Conservation (phyloP, 495 filamentous ascomycete species). For the Annulohypoxylon bovei region DNA sequence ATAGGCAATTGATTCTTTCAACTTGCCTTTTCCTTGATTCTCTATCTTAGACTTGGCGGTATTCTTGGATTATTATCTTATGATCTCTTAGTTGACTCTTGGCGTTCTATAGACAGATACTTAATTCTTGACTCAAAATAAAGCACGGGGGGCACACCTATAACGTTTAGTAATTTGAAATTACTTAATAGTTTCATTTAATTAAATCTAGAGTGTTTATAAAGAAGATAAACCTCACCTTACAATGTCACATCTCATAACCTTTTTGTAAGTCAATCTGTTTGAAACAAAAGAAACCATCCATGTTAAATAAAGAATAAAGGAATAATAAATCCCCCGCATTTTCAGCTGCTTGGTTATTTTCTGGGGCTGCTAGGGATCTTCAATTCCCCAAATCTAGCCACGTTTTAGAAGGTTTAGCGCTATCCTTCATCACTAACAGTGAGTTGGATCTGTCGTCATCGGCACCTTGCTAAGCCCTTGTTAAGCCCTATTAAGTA, state of each 20-base stretch:
- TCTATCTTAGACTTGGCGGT: conserved; percentile 8
- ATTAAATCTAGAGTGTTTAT: not conserved
- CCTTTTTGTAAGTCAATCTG: not conserved
- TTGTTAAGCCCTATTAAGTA: not conserved
- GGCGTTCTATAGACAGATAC: not conserved
- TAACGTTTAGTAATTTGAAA: not conserved
- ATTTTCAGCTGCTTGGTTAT: conserved; percentile 4
- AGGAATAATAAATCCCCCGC: not conserved
- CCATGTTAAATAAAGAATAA: not conserved
- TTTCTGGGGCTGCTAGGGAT: not conserved
- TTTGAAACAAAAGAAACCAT: not conserved
- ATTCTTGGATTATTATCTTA: not conserved
- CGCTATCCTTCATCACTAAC: not conserved
- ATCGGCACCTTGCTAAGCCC: not conserved
- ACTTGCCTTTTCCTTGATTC: conserved; percentile 2
- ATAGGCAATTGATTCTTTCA: not conserved
- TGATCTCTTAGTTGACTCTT: conserved; percentile 16
- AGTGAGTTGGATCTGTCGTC: not conserved
- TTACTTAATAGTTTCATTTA: not conserved
- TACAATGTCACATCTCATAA: not conserved
- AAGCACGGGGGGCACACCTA: not conserved
- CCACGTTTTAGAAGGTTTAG: conserved; percentile 3
- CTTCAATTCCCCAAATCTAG: conserved; percentile 17
- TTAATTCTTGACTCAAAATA: not conserved
- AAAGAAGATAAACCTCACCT: not conserved